Evolutionary conservation across 2,329 filamentous ascomycete genomes (phyloP).

Genomic region (Dactylellina leptospora): DNA sequence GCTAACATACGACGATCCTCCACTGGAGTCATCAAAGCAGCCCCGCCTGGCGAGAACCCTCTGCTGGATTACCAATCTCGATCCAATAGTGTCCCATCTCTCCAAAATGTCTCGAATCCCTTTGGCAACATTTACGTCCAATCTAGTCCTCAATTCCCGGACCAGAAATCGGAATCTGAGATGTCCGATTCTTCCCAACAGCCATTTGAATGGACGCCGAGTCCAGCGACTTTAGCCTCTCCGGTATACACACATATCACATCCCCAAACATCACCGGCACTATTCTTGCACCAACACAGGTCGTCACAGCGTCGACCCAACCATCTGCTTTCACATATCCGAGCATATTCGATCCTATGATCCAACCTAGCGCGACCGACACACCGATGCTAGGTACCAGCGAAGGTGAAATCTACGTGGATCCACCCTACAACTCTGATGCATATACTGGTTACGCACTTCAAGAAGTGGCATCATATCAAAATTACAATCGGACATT

Average conservation of each 20-base stretch:
- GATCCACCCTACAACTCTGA: slow-evolving; percentile 8
- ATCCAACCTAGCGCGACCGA: slow-evolving; percentile 1
- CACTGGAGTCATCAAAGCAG: slow-evolving; percentile 16
- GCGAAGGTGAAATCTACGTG: not conserved
- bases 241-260: slow-evolving; percentile 12
- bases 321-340: not conserved
- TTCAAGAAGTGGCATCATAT: not conserved
- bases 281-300: slow-evolving; percentile 1
- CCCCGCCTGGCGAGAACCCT: slow-evolving; percentile 4
- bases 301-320: not conserved
- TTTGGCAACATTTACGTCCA: slow-evolving; percentile 3
- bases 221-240: slow-evolving; percentile 30
- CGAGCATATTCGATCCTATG: not conserved
- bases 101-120: slow-evolving; percentile 16
- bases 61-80: slow-evolving; percentile 8
- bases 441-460: slow-evolving; percentile 4
- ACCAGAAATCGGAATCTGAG: slow-evolving; percentile 4
- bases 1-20: slow-evolving; percentile 19
- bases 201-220: slow-evolving; percentile 26
- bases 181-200: slow-evolving; percentile 10
- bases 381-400: slow-evolving; percentile 11
- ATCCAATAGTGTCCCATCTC: slow-evolving; percentile 12
- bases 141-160: not conserved
- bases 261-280: not conserved
- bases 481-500: not conserved